Base-by-base conservation (phyloP, 83 land plant species). In the Picea abies region DNA sequence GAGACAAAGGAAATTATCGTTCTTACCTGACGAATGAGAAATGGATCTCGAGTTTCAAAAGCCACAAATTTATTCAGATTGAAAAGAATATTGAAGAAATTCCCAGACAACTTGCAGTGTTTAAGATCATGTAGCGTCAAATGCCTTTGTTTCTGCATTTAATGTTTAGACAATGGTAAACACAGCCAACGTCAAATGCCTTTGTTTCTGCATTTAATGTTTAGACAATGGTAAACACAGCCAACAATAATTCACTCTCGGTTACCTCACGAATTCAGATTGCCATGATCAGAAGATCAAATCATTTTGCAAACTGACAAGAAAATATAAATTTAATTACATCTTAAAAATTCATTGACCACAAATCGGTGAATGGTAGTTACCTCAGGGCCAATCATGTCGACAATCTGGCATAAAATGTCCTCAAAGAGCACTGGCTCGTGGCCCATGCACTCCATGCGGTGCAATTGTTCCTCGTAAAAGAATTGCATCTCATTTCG, bases 381-480 rank as follows among this genome's bases (percentile, higher is more conserved):
- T 44, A 96, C 99, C 95, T 92, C 94, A 72, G 99, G 99, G 11
- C 79, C 65, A 84, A 97, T 91, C 99, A 97, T 97, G 83, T 97
- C 99, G n/a, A 98, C 86, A 89, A 97, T 97, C 77, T 97, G 99
- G 80, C 99, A 97, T 56, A 97, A 91, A 65, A 97, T 96, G 79
- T 97, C 99, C 86, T 97, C 99, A 90, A 97, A 97, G 25, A 97
- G 90, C 19, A 97, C 99, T 37, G 98, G 94, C 80, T 97, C 99
- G 80, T 97, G 99, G 7, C 97, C 96, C 97, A 97, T 94, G 79
- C 99, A 97, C 85, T 97, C 99, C 99, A 97, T 97, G 52, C 99
- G 95, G 89, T 97, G 99, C 84, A 97, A 88, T 79, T 97, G 99
- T 88, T 97, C 99, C 86, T 97, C 99, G 82, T 97, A 97, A 78